Evolutionary conservation across 2,329 filamentous ascomycete species (phyloP).

Genomic region (Ophiocordyceps camponoti-rufipedis): DNA sequence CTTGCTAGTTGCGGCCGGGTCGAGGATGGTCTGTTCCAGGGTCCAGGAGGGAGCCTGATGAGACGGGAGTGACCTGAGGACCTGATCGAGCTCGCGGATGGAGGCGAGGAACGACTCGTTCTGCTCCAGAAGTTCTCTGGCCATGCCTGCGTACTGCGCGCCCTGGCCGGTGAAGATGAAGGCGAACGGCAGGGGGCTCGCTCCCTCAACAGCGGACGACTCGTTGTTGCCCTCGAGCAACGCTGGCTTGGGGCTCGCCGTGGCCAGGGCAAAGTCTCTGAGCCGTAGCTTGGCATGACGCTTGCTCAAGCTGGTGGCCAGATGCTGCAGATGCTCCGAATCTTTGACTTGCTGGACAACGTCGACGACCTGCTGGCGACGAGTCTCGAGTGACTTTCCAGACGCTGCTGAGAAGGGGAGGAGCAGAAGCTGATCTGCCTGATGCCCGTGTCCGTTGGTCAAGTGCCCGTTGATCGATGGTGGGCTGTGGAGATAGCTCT

Average conservation of each 20-base stretch:
- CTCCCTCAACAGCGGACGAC: background rate
- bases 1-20: constrained; percentile 4
- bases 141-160: constrained; percentile 8
- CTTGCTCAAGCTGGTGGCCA: background rate
- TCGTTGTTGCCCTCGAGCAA: background rate
- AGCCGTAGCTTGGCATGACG: background rate
- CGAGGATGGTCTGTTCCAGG: constrained; percentile 3
- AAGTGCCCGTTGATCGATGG: background rate
- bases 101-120: constrained; percentile 1
- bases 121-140: constrained; percentile 3
- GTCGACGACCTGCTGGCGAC: background rate
- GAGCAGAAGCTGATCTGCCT: background rate
- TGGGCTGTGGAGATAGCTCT: background rate
- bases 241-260: background rate
- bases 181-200: constrained; percentile 1
- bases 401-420: background rate
- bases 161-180: constrained; percentile 10
- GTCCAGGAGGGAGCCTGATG: constrained; percentile 1
- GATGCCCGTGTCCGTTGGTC: background rate
- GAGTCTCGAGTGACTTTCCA: background rate
- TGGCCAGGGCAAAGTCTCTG: background rate
- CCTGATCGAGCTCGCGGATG: constrained; percentile 4
- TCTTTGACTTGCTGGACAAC: background rate
- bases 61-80: background rate
- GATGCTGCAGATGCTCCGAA: background rate